Evolutionary conservation across 1,284 basidiomycete species (phyloP).

Genomic region (Trichosporon sp.): DNA sequence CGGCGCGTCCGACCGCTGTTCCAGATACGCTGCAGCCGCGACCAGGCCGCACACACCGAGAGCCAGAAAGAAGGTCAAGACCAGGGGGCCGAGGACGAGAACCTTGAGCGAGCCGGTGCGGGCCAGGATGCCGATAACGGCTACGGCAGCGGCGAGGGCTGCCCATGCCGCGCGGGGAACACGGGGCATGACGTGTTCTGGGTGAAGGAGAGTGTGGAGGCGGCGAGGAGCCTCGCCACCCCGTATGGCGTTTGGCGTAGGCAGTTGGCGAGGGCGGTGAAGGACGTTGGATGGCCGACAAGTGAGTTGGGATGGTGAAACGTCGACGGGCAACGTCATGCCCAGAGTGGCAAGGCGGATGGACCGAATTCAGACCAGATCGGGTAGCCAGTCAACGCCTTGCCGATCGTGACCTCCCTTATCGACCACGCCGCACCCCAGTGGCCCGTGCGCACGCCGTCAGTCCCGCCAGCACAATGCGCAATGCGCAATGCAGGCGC

Average conservation of each 20-base stretch:
- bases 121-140: neutral
- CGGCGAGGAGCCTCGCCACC: slow-evolving; percentile 5
- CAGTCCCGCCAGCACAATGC: neutral
- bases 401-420: neutral
- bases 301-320: neutral
- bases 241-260: neutral
- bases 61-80: neutral
- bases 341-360: slow-evolving; percentile 1
- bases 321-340: neutral
- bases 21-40: neutral
- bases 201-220: neutral
- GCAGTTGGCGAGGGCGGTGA: neutral
- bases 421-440: neutral
- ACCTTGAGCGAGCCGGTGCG: neutral
- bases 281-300: neutral
- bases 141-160: neutral
- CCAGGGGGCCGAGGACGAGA: neutral
- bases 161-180: neutral
- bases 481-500: neutral
- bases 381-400: neutral
- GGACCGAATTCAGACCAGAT: neutral
- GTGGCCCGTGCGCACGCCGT: neutral
- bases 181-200: neutral
- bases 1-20: neutral
- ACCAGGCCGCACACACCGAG: neutral